A percentile compares a stretch with the other conserved stretches of the same genome.
Evolutionary conservation across 2,329 filamentous ascomycete genomes (phyloP).

Genomic region (Byssochlamys sp.): DNA sequence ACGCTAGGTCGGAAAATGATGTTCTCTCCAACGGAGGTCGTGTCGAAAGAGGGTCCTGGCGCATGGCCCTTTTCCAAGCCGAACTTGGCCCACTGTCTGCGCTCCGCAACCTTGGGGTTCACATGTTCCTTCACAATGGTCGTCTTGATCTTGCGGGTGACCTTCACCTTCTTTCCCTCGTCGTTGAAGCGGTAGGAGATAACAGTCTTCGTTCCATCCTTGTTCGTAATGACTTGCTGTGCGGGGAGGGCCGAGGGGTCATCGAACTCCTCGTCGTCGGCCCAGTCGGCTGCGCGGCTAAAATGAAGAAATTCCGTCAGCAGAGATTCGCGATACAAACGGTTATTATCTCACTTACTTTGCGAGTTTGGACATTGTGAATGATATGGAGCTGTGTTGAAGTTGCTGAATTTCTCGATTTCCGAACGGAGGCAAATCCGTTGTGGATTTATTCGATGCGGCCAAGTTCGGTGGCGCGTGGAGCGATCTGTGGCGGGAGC

Average conservation of each 20-base stretch:
- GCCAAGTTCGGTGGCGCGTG: slow-evolving; percentile 23
- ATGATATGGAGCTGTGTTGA: slow-evolving; percentile 16
- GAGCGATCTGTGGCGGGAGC: slow-evolving; percentile 19
- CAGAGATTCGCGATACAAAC: background rate
- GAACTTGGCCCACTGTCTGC: slow-evolving; percentile 88
- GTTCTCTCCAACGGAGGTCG: slow-evolving; percentile 91
- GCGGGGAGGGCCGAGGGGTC: slow-evolving; percentile 76
- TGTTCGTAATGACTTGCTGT: slow-evolving; percentile 85
- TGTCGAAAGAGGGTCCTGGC: slow-evolving; percentile 73
- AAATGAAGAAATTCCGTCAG: slow-evolving; percentile 14
- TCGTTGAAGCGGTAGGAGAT: slow-evolving; percentile 86
- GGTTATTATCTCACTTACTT: slow-evolving; percentile 27
- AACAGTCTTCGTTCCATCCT: slow-evolving; percentile 95
- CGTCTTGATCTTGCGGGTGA: slow-evolving; percentile 86
- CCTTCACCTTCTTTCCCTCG: slow-evolving; percentile 90
- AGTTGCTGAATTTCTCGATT: slow-evolving; percentile 31
- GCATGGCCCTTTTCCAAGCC: slow-evolving; percentile 78
- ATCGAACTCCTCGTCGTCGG: slow-evolving; percentile 80
- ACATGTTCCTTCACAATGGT: slow-evolving; percentile 86
- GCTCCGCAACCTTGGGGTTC: slow-evolving; percentile 92
- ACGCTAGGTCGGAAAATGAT: slow-evolving; percentile 88
- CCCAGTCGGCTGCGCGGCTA: slow-evolving; percentile 67
- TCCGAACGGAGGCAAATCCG: slow-evolving; percentile 30
- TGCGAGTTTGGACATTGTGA: slow-evolving; percentile 39
- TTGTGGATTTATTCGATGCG: slow-evolving; percentile 34